Evolutionary conservation across 2,329 filamentous ascomycete species (phyloP).

Genomic region (Colletotrichum aenigma): DNA sequence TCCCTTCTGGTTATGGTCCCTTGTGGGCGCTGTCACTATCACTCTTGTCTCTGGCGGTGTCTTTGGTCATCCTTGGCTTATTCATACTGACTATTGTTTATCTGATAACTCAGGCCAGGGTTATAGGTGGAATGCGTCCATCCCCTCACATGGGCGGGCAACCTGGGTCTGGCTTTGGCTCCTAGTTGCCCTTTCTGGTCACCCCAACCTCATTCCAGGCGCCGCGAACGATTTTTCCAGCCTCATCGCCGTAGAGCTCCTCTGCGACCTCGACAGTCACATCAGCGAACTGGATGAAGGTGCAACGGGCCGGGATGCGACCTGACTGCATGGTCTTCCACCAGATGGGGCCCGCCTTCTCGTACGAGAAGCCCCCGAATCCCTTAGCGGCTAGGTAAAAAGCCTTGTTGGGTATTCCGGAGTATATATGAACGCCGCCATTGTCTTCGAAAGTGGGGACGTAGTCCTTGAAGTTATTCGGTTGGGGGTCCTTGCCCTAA

Average conservation of each 20-base stretch:
- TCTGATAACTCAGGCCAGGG: neutral
- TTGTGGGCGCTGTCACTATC: accelerated
- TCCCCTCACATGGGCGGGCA: neutral
- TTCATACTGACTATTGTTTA: neutral
- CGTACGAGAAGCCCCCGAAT: conserved; percentile 59
- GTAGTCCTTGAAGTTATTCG: conserved; percentile 50
- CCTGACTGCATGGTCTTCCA: conserved; percentile 53
- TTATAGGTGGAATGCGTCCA: neutral
- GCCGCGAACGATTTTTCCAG: conserved; percentile 46
- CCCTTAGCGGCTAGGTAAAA: conserved; percentile 54
- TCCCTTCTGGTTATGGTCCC: neutral
- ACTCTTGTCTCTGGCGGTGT: neutral
- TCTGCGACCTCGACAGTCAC: conserved; percentile 50
- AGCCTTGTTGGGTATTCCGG: conserved; percentile 62
- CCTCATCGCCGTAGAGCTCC: conserved; percentile 45
- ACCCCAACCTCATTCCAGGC: conserved; percentile 56
- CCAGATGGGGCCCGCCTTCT: conserved; percentile 58
- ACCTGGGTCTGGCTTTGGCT: neutral
- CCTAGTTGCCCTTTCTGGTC: conserved; percentile 3
- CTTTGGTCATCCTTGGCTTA: neutral
- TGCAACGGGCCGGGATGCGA: conserved; percentile 42
- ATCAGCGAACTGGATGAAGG: conserved; percentile 53
- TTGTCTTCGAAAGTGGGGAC: conserved; percentile 46
- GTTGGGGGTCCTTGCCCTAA: conserved; percentile 58
- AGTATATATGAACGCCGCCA: conserved; percentile 60